Base-by-base conservation (phyloP, 2,329 filamentous ascomycete species). In the Acrodontium crateriforme region DNA sequence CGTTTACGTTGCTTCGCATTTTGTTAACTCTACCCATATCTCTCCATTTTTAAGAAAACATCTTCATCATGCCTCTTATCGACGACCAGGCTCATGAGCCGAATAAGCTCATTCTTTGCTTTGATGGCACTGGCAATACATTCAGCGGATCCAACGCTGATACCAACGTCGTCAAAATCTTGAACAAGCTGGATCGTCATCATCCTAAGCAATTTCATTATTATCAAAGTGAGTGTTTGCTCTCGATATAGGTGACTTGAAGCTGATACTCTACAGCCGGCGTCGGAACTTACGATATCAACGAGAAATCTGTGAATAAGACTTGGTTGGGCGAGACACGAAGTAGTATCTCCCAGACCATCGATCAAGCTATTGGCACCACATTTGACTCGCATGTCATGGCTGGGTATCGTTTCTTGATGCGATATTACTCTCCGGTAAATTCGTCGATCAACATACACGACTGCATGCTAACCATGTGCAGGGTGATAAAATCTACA, bases 351-450 rank as follows among this genome's bases (percentile, higher is more conserved):
- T 65, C 23, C 80, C 81, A 41, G 73, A n/a, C 77, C 34, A 82
- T 82, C 41, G 81, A 89, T 50, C 80, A 77, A 3, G 81, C 80
- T 7, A 55, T 91, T 35, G 82, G 82, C 2, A 78, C 77, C 0
- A 82, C 76, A 0, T 87, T 91, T 38, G 79, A 78, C 40, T 67
- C 82, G 31, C 81, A 89, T 54, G 81, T 89, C 8, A 79, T 89
- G 41, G 80, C 75, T 6, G 81, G 79, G 1, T 89, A 89, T 53
- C 73, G 74, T 30, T 54, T 52, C 31, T 34, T 54, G 18, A 52
- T 53, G 48, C 36, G 39, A 12, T 46, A 50, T 20, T 53, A 50
- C 32, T 31, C 30, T 7, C 34, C 20, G n/a, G n/a, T n/a, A n/a
- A n/a, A n/a, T n/a, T n/a, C n/a, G n/a, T n/a, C n/a, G n/a, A n/a